These are phyloP conservation scores for Sporothrix brunneoviolacea DNA, from an alignment of 2,329 filamentous ascomycete species.

Conservation along the genomic window DNA sequence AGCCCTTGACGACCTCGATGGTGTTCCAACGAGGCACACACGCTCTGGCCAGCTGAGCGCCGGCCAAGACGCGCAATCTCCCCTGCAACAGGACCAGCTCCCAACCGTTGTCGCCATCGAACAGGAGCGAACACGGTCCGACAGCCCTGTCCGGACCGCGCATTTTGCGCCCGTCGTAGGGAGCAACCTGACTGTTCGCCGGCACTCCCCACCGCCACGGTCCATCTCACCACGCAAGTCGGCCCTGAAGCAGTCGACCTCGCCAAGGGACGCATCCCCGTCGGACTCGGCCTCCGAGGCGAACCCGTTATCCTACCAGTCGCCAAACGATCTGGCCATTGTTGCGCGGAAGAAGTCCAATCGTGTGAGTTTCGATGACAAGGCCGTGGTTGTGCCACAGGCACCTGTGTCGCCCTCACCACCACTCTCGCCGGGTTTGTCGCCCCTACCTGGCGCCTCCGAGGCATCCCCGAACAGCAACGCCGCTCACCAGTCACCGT, in stretches of 20 bases:
- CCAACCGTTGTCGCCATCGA: background rate
- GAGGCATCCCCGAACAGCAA: constrained; percentile 7
- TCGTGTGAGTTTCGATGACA: constrained; percentile 74
- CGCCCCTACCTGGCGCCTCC: constrained; percentile 5
- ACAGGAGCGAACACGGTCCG: constrained; percentile 36
- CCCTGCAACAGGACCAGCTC: background rate
- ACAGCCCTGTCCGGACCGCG: constrained; percentile 60
- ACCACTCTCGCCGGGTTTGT: background rate
- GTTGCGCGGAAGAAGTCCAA: constrained; percentile 53
- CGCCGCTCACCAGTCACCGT: background rate
- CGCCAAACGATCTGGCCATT: background rate
- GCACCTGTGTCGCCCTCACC: background rate
- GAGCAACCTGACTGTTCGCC: constrained; percentile 46
- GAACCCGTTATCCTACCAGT: background rate
- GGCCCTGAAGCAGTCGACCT: constrained; percentile 60
- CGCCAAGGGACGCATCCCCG: constrained; percentile 46
- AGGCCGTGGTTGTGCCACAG: constrained; percentile 30
- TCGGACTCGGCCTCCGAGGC: constrained; percentile 42
- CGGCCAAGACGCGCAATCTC: constrained; percentile 14
- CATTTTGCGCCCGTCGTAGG: constrained; percentile 52
- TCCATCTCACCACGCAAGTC: constrained; percentile 73
- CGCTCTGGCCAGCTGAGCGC: too few species aligned
- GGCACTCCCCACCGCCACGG: constrained; percentile 62
- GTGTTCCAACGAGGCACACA: constrained; percentile 29
- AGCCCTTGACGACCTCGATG: constrained; percentile 27